Evolutionary conservation across 257 asterid species (phyloP).

Genomic region (Solanum chaucha): DNA sequence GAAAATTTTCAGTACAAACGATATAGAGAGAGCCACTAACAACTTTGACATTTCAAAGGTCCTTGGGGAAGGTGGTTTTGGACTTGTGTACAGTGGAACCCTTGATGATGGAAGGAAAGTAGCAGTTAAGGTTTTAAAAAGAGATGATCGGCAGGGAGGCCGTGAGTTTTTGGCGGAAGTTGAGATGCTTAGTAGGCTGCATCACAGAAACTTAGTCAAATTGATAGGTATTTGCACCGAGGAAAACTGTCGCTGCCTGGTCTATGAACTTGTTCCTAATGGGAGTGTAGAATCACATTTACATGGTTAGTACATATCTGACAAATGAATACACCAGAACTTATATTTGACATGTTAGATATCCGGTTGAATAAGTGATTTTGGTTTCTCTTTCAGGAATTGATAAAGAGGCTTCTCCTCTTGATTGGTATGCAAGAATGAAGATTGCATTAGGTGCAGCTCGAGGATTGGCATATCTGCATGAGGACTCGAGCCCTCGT

Average conservation of each 20-base stretch:
- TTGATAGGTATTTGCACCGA: slow-evolving; percentile 77
- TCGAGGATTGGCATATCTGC: slow-evolving; percentile 82
- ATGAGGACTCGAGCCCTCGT: slow-evolving; percentile 94
- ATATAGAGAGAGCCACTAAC: slow-evolving; percentile 54
- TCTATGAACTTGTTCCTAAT: slow-evolving; percentile 80
- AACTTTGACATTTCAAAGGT: slow-evolving; percentile 40
- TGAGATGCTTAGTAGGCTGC: slow-evolving; percentile 89
- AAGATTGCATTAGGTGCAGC: slow-evolving; percentile 92
- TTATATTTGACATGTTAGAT: neutral
- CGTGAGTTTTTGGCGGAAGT: slow-evolving; percentile 92
- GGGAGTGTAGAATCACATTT: slow-evolving; percentile 92
- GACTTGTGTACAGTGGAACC: slow-evolving; percentile 72
- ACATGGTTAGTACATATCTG: slow-evolving; percentile 41
- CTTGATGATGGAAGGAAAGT: slow-evolving; percentile 71
- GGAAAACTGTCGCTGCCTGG: slow-evolving; percentile 54
- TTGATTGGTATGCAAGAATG: slow-evolving; percentile 75
- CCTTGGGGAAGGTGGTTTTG: slow-evolving; percentile 91
- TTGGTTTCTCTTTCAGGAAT: slow-evolving; percentile 30
- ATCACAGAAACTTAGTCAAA: slow-evolving; percentile 79
- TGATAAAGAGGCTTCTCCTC: slow-evolving; percentile 59
- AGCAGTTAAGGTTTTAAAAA: slow-evolving; percentile 74
- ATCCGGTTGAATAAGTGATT: neutral
- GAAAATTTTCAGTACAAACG: slow-evolving; percentile 43
- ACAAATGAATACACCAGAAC: neutral
- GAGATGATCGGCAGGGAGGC: slow-evolving; percentile 74